Base-by-base conservation (phyloP, 352 stramenopile genomes). In the Phytophthora citrophthora region DNA sequence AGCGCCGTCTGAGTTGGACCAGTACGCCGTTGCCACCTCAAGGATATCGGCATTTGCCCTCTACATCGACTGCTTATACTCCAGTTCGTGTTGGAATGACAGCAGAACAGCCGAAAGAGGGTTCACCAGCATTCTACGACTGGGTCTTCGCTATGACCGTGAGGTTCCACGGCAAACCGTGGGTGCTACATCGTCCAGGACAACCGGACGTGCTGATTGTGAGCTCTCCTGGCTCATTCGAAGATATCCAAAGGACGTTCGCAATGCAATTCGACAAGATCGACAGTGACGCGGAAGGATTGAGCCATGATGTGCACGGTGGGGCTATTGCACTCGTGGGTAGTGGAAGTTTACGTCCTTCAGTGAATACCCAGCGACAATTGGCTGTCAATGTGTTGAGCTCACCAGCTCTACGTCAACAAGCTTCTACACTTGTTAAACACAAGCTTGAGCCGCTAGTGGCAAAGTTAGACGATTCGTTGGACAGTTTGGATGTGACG, bases 331-430 rank as follows among this genome's bases (percentile, higher is more conserved):
- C 62, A 61, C 67, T 57, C 11, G 24, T 62, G 26, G 54, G 16
- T 16, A 61, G 39, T 8, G 39, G 34, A 32, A 15, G 49, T 2
- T 12, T 69, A 4, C 52, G 60, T 31, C 39, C 56, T 10, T 66
- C 55, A 12, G 64, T 57, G 39, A 55, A 51, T 12, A 70, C 29
- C 5, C 65, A 72, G 23, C 59, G 64, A 27, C 60, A 70, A 32
- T 56, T 70, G 6, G 80, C 85, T 63, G 91, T 78, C 40, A 87
- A 89, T 46, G 89, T 97, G 11, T 90, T 96, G 20, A 83, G 76
- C 2, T 82, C 73, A 7, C 57, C 52, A 31, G 72, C 67, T 54
- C 54, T 89, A 50, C 65, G 70, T 49, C 56, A 77, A 34, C 67
- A 55, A 44, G 79, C 79, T 57, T 64, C 58, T 1, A 23, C 39